Conservation (phyloP, 768 basidiomycete species). For the Candolleomyces eurysporus region DNA sequence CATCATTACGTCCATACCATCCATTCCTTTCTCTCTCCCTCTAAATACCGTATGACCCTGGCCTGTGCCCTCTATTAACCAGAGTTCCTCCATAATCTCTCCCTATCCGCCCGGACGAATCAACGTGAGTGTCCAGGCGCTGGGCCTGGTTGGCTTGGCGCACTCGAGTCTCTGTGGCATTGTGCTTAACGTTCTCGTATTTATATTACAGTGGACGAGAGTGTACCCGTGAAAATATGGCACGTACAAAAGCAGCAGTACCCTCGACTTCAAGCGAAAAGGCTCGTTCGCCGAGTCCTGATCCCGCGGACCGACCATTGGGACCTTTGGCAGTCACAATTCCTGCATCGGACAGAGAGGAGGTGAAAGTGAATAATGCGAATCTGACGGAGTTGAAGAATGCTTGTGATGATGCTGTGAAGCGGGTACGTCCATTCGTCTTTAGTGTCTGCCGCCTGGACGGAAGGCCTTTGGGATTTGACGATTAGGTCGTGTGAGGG, state of each 20-base stretch:
- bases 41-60: not conserved
- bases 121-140: no score
- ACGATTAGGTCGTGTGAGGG: not conserved
- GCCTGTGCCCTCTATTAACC: not conserved
- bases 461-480: no score
- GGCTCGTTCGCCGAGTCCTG: slow-evolving; percentile 9
- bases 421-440: slow-evolving; percentile 58
- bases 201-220: not conserved
- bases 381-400: slow-evolving; percentile 62
- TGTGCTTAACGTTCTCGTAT: not conserved
- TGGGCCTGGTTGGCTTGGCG: not conserved
- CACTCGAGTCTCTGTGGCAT: not conserved
- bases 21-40: not conserved
- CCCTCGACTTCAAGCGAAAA: not conserved
- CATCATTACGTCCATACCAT: not conserved
- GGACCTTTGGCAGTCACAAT: slow-evolving; percentile 53
- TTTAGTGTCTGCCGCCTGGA: not conserved
- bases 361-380: slow-evolving; percentile 60
- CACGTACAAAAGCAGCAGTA: slow-evolving; percentile 4
- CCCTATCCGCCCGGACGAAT: no score
- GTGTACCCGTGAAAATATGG: not conserved
- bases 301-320: slow-evolving; percentile 42
- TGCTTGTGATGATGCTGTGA: slow-evolving; percentile 84
- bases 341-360: slow-evolving; percentile 45
- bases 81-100: no score